Evolutionary conservation across 2,329 filamentous ascomycete genomes (phyloP), one percentile per base, ranked within the genome.

Genomic region (Ophiosphaerella herpotricha): DNA sequence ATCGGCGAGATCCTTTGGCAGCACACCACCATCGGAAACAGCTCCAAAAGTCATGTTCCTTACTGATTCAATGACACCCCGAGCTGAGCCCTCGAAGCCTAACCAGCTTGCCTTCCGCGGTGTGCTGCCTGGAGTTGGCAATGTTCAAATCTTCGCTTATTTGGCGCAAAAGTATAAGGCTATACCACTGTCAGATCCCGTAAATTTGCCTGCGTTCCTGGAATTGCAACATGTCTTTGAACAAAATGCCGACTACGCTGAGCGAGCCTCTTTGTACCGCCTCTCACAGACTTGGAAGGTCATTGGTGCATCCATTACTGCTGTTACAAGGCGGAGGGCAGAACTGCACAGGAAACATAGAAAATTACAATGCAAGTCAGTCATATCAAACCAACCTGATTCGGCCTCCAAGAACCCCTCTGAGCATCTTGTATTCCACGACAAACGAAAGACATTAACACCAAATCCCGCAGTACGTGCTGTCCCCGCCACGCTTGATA

Each of bases 271-370:
- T 34, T 70, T 79, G 54, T 74, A 79, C 56, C 76, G 79, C 46
- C 70, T 83, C 39, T 80, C 84, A 29, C 80, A 85, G 55, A 82
- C 82, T 16, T 87, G 83, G 83, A 78, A 77, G 46, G 77, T 86
- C 18, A 67, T 85, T 31, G 80, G 78, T 46, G 74, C 77, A 47
- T 75, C 78, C 23, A 73, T 83, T 45, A 63, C 78, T 2, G 75
- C 78, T 49, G 80, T 83, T 50, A 73, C 84, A 24, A 72, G 61
- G 34, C 66, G 69, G 9, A 66, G 74, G 39, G 70, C 69, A 52
- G 67, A 67, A 47, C 39, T 63, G 43, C 69, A 74, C 48, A 64
- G 63, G 47, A 51, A 57, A 40, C 60, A 49, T 38, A 60, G 67
- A 52, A 54, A 50, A 50, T 45, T 67, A 34, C 64, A 58, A 33